Conservation (phyloP, 805 yeast genomes). For the Saccharomycopsis fermentans region DNA sequence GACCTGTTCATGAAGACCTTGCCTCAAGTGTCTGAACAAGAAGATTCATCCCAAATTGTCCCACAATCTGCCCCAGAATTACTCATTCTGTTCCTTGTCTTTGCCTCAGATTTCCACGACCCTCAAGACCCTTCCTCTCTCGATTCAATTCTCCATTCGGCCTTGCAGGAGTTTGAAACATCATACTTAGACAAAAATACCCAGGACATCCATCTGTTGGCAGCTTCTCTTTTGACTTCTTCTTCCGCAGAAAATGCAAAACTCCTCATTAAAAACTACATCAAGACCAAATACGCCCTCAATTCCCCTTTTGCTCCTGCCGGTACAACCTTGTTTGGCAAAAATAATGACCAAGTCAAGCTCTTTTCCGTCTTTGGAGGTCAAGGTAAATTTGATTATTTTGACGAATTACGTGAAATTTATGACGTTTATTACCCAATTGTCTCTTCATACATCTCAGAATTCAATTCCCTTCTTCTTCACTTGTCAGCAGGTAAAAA, state of each 20-base stretch:
- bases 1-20: conserved; percentile 74
- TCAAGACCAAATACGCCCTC: conserved; percentile 43
- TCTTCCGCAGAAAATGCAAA: conserved; percentile 67
- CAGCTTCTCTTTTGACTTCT: conserved; percentile 57
- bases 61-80: conserved; percentile 42
- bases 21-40: conserved; percentile 83
- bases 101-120: conserved; percentile 40
- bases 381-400: conserved; percentile 98
- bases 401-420: conserved; percentile 86
- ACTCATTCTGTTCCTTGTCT: conserved; percentile 75
- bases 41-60: conserved; percentile 62
- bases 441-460: conserved; percentile 57
- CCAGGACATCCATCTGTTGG: conserved; percentile 80
- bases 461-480: conserved; percentile 61
- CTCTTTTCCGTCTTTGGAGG: conserved; percentile 92
- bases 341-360: conserved; percentile 38
- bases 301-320: conserved; percentile 40
- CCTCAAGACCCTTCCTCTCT: conserved; percentile 42
- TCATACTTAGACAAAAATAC: conserved; percentile 54
- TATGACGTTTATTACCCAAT: conserved; percentile 70
- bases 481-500: conserved; percentile 66
- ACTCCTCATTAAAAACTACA: conserved; percentile 69
- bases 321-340: conserved; percentile 44
- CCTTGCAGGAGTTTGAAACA: conserved; percentile 76
- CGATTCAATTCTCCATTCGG: conserved; percentile 58